Evolutionary conservation across 2,329 filamentous ascomycete genomes (phyloP).

Genomic region (Ophiocordyceps sinensis): DNA sequence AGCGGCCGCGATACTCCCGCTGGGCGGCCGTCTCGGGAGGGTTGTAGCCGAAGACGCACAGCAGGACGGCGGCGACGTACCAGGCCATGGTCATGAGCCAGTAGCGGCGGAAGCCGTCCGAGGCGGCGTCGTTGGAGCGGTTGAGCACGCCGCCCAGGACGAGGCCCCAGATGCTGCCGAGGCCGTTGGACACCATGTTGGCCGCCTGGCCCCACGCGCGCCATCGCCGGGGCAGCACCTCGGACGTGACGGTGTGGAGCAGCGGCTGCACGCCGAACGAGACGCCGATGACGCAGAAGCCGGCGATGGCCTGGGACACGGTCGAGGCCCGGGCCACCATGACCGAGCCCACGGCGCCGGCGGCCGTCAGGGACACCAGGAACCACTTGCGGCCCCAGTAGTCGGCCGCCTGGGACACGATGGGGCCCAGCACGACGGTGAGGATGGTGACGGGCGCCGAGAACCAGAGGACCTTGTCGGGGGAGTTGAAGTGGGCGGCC

Average conservation of each 20-base stretch:
- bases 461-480: constrained; percentile 17
- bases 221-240: constrained; percentile 22
- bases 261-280: constrained; percentile 23
- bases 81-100: constrained; percentile 16
- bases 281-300: constrained; percentile 19
- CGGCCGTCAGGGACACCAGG: constrained; percentile 18
- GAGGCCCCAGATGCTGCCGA: constrained; percentile 12
- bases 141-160: constrained; percentile 20
- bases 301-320: constrained; percentile 22
- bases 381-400: constrained; percentile 28
- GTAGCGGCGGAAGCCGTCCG: constrained; percentile 20
- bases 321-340: constrained; percentile 19
- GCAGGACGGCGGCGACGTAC: constrained; percentile 11
- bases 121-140: constrained; percentile 10
- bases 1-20: constrained; percentile 8
- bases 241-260: constrained; percentile 22
- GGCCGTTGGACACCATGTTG: neutral
- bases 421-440: constrained; percentile 17
- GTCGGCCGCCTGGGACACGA: constrained; percentile 24
- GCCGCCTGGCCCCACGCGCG: constrained; percentile 7
- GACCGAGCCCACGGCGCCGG: constrained; percentile 19
- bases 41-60: constrained; percentile 17
- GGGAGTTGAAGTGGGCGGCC: constrained; percentile 11
- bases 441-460: constrained; percentile 6
- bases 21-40: constrained; percentile 16